phyloP scores from a whole-genome alignment of 768 basidiomycete genomes.

The Arthromyces matolae region DNA sequence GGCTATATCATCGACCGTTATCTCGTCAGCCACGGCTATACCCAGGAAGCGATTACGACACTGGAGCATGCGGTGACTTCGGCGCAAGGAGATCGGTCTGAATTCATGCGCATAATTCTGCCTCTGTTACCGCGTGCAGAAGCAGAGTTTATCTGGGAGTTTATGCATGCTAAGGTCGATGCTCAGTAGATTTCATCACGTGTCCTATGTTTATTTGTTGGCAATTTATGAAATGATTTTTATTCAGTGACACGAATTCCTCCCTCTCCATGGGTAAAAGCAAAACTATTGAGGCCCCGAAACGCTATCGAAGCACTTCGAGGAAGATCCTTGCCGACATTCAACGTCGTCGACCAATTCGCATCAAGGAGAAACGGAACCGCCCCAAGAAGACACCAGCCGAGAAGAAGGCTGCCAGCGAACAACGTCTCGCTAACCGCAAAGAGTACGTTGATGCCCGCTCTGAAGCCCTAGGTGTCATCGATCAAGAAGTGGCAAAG shows the following conservation, averaged over 20 bases:
- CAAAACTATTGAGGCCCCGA: background rate
- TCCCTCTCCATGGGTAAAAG: background rate
- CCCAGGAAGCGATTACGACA: background rate
- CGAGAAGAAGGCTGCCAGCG: background rate
- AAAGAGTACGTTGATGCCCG: background rate
- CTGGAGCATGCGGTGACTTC: background rate
- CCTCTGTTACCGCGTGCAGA: background rate
- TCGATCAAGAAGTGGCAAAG: background rate
- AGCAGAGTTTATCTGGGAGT: background rate
- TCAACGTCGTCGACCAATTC: background rate
- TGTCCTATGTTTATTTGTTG: background rate
- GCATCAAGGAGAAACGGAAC: background rate
- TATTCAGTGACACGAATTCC: background rate
- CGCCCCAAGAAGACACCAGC: background rate
- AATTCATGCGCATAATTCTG: background rate
- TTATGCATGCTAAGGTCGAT: background rate
- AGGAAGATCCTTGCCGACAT: background rate
- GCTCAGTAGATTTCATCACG: background rate
- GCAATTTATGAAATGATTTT: background rate
- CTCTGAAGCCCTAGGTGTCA: background rate
- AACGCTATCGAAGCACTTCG: background rate
- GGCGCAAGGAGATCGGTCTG: background rate
- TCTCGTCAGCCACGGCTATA: background rate
- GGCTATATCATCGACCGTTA: background rate
- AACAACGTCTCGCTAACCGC: background rate